A percentile compares a stretch with the other conserved stretches of the same genome.
Conservation (phyloP, 352 stramenopile genomes). For the Globisporangium spiculum region DNA sequence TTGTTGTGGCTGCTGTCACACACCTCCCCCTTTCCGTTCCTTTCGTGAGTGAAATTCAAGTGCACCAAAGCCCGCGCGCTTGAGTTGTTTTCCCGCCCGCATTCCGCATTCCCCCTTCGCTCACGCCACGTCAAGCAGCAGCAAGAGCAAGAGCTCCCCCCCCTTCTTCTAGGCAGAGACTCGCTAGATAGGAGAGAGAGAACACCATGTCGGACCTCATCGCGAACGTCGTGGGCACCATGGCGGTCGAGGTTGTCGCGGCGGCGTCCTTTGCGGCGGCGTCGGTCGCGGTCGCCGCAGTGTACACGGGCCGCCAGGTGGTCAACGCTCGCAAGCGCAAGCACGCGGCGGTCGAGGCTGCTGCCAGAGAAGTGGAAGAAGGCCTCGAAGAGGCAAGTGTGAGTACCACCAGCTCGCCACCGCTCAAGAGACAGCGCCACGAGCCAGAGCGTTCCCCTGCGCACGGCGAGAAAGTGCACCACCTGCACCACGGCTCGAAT, state of each 20-base stretch:
- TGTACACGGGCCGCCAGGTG: constrained; percentile 19
- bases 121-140: neutral
- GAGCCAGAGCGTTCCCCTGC: constrained; percentile 15
- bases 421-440: constrained; percentile 35
- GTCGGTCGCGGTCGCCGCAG: constrained; percentile 32
- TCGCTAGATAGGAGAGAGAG: neutral
- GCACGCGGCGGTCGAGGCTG: constrained; percentile 7
- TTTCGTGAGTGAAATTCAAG: constrained; percentile 9
- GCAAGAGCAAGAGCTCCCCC: neutral
- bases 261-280: constrained; percentile 45
- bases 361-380: neutral
- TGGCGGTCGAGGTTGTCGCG: constrained; percentile 46
- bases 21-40: neutral
- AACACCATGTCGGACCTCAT: constrained; percentile 20
- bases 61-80: neutral
- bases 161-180: neutral
- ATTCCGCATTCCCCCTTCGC: constrained; percentile 13
- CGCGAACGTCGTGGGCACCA: constrained; percentile 31
- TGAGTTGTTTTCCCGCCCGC: constrained; percentile 8
- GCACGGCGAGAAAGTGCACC: constrained; percentile 3
- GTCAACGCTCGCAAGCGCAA: constrained; percentile 29
- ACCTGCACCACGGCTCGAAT: constrained; percentile 25
- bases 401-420: constrained; percentile 1
- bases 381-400: neutral
- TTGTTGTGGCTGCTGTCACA: neutral